These are phyloP conservation scores for Haberlea rhodopensis DNA, from an alignment of 257 asterid genomes.

Conservation along the genomic window DNA sequence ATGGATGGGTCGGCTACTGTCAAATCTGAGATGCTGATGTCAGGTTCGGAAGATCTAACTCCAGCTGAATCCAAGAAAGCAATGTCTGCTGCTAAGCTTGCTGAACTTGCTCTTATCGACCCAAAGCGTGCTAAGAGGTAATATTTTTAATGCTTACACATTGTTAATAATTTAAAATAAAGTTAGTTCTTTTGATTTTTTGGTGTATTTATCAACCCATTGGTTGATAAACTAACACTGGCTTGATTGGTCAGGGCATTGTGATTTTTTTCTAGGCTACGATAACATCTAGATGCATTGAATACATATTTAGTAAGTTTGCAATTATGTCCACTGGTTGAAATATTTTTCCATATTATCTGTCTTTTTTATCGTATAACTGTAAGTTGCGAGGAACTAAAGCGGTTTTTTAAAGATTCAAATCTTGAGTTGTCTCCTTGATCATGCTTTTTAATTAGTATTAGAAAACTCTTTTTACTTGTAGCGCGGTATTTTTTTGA, in stretches of 20 bases:
- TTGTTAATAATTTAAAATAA: neutral
- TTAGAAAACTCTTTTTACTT: too few relatives aligned
- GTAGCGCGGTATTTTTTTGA: too few relatives aligned
- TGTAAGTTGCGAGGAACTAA: slow-evolving; percentile 2
- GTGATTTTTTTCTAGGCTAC: neutral
- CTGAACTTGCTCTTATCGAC: slow-evolving; percentile 94
- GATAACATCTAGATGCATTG: neutral
- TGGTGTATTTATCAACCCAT: neutral
- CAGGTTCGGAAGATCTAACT: slow-evolving; percentile 76
- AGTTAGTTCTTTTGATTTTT: neutral
- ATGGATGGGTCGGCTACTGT: slow-evolving; percentile 94
- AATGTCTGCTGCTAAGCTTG: slow-evolving; percentile 89
- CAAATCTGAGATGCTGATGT: slow-evolving; percentile 82
- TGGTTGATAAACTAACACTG: slow-evolving; percentile 1
- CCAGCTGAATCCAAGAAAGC: slow-evolving; percentile 79
- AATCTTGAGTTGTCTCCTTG: neutral
- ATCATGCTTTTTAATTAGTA: slow-evolving; percentile 6
- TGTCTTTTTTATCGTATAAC: neutral
- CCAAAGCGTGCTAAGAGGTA: slow-evolving; percentile 99
- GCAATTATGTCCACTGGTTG: neutral
- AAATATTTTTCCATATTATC: neutral
- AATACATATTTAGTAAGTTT: neutral
- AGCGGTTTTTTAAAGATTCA: slow-evolving; percentile 16
- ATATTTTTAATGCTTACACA: slow-evolving; percentile 9
- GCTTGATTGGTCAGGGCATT: slow-evolving; percentile 12